Evolutionary conservation across 768 basidiomycete genomes (phyloP).

Genomic region (Collybiopsis confluens): DNA sequence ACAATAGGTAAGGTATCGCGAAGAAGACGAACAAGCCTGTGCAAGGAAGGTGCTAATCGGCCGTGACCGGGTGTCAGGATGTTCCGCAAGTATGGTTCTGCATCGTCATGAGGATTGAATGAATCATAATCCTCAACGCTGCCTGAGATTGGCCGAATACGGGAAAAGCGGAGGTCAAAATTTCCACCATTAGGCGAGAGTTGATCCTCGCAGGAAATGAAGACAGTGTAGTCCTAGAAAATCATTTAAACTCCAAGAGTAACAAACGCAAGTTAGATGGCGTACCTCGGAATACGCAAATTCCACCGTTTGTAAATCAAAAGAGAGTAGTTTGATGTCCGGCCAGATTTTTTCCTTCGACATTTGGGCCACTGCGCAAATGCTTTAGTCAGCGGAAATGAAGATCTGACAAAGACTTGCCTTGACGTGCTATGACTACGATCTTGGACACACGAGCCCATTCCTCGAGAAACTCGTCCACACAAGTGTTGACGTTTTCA

Average conservation of each 20-base stretch:
- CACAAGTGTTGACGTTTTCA: conserved; percentile 82
- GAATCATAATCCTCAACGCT: conserved; percentile 20
- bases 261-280: not conserved
- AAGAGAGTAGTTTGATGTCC: conserved; percentile 80
- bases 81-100: conserved; percentile 70
- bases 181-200: conserved; percentile 63
- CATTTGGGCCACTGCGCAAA: conserved; percentile 73
- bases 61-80: conserved; percentile 66
- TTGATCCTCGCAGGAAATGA: conserved; percentile 77
- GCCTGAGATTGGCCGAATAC: conserved; percentile 25
- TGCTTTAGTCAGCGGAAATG: not conserved
- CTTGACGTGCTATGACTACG: conserved; percentile 88
- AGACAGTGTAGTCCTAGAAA: conserved; percentile 66
- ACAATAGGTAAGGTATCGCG: conserved; percentile 77
- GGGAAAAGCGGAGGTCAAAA: conserved; percentile 72
- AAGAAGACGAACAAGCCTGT: conserved; percentile 63
- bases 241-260: not conserved
- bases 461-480: conserved; percentile 87
- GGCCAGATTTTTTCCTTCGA: conserved; percentile 65
- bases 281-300: conserved; percentile 71
- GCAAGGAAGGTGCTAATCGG: conserved; percentile 58
- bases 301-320: conserved; percentile 90
- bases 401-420: conserved; percentile 32
- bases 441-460: conserved; percentile 93
- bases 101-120: conserved; percentile 75